These are phyloP conservation scores for Lachancea quebecensis DNA, from an alignment of 805 yeast genomes.

Conservation along the genomic window DNA sequence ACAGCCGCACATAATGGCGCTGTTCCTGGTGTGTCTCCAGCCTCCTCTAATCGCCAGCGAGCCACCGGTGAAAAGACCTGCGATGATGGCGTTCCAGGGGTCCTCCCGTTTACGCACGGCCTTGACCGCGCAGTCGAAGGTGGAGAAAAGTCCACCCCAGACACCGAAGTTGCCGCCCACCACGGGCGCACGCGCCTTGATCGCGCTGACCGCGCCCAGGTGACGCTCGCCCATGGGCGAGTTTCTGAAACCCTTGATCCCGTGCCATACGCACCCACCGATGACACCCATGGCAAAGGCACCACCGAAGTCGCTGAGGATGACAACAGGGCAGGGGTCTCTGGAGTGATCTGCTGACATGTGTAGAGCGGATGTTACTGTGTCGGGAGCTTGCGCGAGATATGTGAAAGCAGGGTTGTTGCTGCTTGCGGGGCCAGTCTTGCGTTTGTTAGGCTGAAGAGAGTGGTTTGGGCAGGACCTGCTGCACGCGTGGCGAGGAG, in stretches of 20 bases:
- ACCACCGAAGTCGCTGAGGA: slow-evolving; percentile 95
- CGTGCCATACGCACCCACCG: slow-evolving; percentile 99
- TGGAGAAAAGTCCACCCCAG: slow-evolving; percentile 98
- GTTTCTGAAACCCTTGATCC: slow-evolving; percentile 96
- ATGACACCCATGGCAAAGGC: slow-evolving; percentile 99
- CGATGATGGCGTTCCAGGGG: slow-evolving; percentile 96
- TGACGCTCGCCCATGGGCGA: slow-evolving; percentile 96
- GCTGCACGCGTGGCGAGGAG: too few species aligned
- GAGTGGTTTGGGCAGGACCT: too few species aligned
- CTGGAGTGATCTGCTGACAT: slow-evolving; percentile 97
- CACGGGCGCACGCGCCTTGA: slow-evolving; percentile 95
- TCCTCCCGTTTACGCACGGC: slow-evolving; percentile 96
- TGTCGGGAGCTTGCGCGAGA: neutral
- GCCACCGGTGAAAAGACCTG: slow-evolving; percentile 98
- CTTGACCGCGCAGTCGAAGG: slow-evolving; percentile 92
- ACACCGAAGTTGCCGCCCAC: slow-evolving; percentile 99
- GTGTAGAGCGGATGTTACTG: neutral
- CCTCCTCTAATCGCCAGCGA: slow-evolving; percentile 98
- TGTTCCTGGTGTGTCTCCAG: slow-evolving; percentile 91
- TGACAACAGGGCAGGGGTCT: slow-evolving; percentile 98
- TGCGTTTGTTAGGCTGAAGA: too few species aligned
- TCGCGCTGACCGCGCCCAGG: slow-evolving; percentile 80
- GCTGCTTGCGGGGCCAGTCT: too few species aligned
- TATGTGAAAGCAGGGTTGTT: neutral
- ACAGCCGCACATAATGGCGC: slow-evolving; percentile 97